Conservation (phyloP, 768 basidiomycete genomes). For the Pleurotus djamor region DNA sequence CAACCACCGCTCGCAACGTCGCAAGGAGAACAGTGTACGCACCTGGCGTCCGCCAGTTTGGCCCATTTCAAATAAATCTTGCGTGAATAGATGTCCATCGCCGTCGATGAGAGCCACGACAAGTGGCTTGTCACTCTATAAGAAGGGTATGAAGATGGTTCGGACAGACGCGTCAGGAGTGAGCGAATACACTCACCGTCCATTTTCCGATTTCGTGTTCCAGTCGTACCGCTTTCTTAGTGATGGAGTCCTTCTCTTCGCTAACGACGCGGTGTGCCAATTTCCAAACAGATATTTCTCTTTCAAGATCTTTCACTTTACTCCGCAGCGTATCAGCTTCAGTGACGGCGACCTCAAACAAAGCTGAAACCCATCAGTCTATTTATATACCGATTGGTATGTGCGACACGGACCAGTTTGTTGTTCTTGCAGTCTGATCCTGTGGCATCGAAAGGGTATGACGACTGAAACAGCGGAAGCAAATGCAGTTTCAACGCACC, state of each 20-base stretch:
- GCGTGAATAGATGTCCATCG: slow-evolving; percentile 38
- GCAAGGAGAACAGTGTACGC: slow-evolving; percentile 23
- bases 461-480: background rate
- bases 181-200: slow-evolving; percentile 17
- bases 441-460: slow-evolving; percentile 4
- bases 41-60: slow-evolving; percentile 39
- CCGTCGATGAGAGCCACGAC: slow-evolving; percentile 45
- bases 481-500: background rate
- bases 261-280: slow-evolving; percentile 29
- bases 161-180: background rate
- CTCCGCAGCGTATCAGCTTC: slow-evolving; percentile 25
- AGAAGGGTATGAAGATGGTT: background rate
- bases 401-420: slow-evolving; percentile 24
- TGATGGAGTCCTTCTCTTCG: slow-evolving; percentile 25
- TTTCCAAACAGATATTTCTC: slow-evolving; percentile 39
- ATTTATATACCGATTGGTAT: background rate
- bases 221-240: slow-evolving; percentile 22
- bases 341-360: slow-evolving; percentile 26
- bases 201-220: slow-evolving; percentile 28
- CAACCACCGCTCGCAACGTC: slow-evolving; percentile 18
- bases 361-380: slow-evolving; percentile 12
- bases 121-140: slow-evolving; percentile 39
- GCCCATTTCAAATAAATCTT: slow-evolving; percentile 34
- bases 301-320: slow-evolving; percentile 32
- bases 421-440: slow-evolving; percentile 28